These are phyloP conservation scores for Plectosphaerella sp. DNA, from an alignment of 2,329 filamentous ascomycete species.

Conservation along the genomic window DNA sequence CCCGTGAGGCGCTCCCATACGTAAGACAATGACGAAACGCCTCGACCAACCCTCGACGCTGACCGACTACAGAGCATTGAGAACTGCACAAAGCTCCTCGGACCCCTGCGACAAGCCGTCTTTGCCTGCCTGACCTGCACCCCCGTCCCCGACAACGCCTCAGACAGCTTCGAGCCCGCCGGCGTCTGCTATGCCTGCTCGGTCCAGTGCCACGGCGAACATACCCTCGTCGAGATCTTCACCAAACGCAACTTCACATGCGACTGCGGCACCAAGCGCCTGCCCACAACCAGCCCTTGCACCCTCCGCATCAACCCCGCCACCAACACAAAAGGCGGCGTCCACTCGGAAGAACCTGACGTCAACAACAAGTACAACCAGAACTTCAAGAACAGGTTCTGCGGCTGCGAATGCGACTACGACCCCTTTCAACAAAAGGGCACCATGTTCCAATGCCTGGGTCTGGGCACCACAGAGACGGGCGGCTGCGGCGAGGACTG, in stretches of 20 bases:
- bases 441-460: conserved; percentile 97
- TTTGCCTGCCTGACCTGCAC: conserved; percentile 95
- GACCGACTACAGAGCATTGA: conserved; percentile 70
- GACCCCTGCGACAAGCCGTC: conserved; percentile 78
- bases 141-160: conserved; percentile 61
- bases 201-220: conserved; percentile 93
- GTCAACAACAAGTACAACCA: conserved; percentile 86
- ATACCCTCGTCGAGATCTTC: conserved; percentile 92
- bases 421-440: conserved; percentile 86
- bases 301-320: conserved; percentile 66
- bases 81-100: conserved; percentile 85
- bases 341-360: conserved; percentile 70
- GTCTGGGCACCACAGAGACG: conserved; percentile 71
- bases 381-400: conserved; percentile 92
- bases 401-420: conserved; percentile 83
- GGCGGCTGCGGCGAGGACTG: conserved; percentile 96
- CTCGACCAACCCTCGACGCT: not conserved
- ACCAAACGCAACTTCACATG: conserved; percentile 93
- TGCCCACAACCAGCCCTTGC: conserved; percentile 68
- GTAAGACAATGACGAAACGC: conserved; percentile 40
- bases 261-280: conserved; percentile 86
- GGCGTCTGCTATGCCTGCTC: conserved; percentile 97
- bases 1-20: conserved; percentile 90
- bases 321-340: conserved; percentile 72
- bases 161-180: conserved; percentile 65